Evolutionary conservation across 306 rosid species (phyloP), one percentile per base, ranked within the genome.

Genomic region (Cucumis hystrix): DNA sequence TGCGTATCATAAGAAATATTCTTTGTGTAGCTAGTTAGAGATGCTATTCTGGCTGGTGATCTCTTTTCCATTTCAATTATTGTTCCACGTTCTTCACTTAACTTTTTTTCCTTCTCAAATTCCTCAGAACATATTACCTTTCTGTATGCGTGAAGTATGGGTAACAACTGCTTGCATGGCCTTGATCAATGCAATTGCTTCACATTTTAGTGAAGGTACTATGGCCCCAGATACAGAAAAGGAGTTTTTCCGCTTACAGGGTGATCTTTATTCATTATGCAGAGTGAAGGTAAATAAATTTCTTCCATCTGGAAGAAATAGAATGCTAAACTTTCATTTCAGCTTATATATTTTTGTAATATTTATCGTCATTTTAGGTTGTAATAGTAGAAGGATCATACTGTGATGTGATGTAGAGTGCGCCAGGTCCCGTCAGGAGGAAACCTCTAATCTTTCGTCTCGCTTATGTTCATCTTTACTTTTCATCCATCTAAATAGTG

Each of bases 61-160:
- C 54, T 60, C 61, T 51, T 43, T 67, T 70, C 72, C 45, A 21
- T 33, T 41, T 65, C 82, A 43, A 55, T 78, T 77, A 60, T 10
- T 61, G 18, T 35, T 70, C 55, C 64, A 35, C 73, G 67, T 51
- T 69, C 52, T 81, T 84, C 67, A 30, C 35, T 52, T 66, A 51
- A 49, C 62, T n/a, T 66, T 52, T 65, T 47, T 52, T 40, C 39
- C 77, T 81, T 68, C 82, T 83, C 82, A 82, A 76, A 74, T 85
- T 92, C 83, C 82, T 67, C 96, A 95, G 99, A 89, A 79, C 82
- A 87, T 84, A 82, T 87, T 92, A 16, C 98, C 99, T 39, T 95
- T 91, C 83, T 95, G 97, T 74, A 88, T 88, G 98, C 97, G 98
- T 76, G 98, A 95, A 89, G 90, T 92, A 75, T 95, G 98, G 99